Percentiles rank a stretch among this genome's conserved stretches.
Conservation (phyloP, 176 grass and related monocot genomes). For the Hordeum marinum region DNA sequence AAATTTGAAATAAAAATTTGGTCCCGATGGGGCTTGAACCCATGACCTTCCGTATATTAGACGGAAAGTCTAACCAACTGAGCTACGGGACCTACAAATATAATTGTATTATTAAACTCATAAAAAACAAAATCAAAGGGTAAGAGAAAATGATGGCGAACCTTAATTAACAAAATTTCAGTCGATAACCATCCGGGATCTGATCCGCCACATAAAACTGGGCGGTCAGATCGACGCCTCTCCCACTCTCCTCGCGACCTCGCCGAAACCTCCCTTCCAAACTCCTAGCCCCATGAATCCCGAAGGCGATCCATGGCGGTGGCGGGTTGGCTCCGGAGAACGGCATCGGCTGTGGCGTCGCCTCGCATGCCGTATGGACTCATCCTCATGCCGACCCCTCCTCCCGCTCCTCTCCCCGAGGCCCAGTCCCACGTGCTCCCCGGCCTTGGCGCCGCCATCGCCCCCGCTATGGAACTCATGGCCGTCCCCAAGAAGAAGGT, state of each 20-base stretch:
- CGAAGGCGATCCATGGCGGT: slow-evolving; percentile 36
- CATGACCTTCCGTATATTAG: too few relatives aligned
- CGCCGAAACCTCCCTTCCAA: neutral
- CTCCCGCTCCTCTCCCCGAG: neutral
- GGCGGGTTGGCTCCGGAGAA: slow-evolving; percentile 40
- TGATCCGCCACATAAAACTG: neutral
- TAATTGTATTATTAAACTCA: too few relatives aligned
- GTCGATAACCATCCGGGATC: too few relatives aligned
- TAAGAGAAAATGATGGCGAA: too few relatives aligned
- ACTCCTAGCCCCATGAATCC: neutral
- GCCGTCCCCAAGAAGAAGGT: slow-evolving; percentile 92
- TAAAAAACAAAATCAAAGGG: too few relatives aligned
- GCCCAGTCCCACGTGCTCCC: slow-evolving; percentile 27
- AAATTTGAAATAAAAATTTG: too few relatives aligned
- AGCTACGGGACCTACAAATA: too few relatives aligned
- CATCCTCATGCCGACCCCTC: neutral
- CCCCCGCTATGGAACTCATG: slow-evolving; percentile 63
- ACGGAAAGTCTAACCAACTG: too few relatives aligned
- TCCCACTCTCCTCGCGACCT: neutral
- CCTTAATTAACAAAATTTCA: too few relatives aligned
- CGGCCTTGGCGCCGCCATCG: slow-evolving; percentile 20
- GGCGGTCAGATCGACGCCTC: slow-evolving; percentile 8
- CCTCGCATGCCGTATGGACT: slow-evolving; percentile 32
- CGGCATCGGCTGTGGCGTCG: slow-evolving; percentile 17
- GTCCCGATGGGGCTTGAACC: too few relatives aligned